Evolutionary conservation across 805 yeast genomes (phyloP).

Genomic region (Metschnikowia dekortorum): DNA sequence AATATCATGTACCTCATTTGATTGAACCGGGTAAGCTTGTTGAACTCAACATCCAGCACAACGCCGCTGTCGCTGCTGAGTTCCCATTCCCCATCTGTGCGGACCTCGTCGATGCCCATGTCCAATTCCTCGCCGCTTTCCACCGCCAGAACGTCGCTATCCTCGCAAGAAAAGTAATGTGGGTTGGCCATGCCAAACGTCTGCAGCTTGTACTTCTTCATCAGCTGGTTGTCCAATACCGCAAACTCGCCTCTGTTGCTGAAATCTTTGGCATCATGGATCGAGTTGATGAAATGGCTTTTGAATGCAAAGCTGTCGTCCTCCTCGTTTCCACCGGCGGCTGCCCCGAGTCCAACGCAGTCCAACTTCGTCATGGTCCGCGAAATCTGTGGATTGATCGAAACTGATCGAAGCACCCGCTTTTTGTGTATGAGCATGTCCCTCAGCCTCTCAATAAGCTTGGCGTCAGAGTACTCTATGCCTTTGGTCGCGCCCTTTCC

Average conservation of each 20-base stretch:
- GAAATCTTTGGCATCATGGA: not conserved
- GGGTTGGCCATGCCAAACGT: constrained; percentile 18
- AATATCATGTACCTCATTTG: constrained; percentile 33
- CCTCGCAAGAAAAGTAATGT: constrained; percentile 5
- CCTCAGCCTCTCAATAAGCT: constrained; percentile 46
- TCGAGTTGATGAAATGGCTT: constrained; percentile 15
- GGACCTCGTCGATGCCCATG: constrained; percentile 9
- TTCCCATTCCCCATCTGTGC: constrained; percentile 18
- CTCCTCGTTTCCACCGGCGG: constrained; percentile 6
- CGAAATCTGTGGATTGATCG: constrained; percentile 20
- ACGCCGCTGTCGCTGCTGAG: constrained; percentile 9
- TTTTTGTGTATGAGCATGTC: constrained; percentile 42
- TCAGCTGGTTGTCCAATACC: constrained; percentile 13
- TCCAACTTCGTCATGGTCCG: constrained; percentile 5
- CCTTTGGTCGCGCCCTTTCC: constrained; percentile 14
- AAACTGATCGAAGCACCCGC: constrained; percentile 38
- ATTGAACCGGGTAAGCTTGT: constrained; percentile 28
- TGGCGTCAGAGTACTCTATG: constrained; percentile 49
- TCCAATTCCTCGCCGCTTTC: constrained; percentile 10
- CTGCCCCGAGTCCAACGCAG: constrained; percentile 10
- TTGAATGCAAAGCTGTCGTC: constrained; percentile 16
- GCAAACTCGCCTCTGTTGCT: constrained; percentile 1
- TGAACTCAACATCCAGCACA: constrained; percentile 16
- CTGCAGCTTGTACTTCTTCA: constrained; percentile 37
- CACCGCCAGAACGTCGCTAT: constrained; percentile 8